A percentile compares a stretch with the other conserved stretches of the same genome.
Evolutionary conservation across 2,329 filamentous ascomycete species (phyloP).

Genomic region (Aureobasidium melanogenum): DNA sequence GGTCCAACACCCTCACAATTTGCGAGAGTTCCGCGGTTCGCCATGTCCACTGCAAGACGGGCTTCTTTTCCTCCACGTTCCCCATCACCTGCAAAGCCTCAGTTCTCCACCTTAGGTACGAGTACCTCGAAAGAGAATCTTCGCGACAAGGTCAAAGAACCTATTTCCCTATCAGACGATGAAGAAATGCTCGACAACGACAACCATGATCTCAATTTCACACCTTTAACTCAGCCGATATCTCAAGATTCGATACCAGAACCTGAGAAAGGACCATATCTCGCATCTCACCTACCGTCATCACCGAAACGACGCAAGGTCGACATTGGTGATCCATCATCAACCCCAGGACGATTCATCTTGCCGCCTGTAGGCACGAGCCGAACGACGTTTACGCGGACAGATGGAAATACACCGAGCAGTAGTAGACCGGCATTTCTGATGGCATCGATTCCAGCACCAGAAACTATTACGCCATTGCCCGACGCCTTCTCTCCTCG

Average conservation of each 20-base stretch:
- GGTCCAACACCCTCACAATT: conserved; percentile 5
- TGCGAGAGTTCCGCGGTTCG: conserved; percentile 1
- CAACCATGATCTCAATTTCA: conserved; percentile 13
- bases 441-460: conserved; percentile 25
- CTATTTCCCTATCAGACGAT: not conserved
- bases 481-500: conserved; percentile 48
- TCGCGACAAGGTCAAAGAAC: conserved; percentile 22
- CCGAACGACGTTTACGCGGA: not conserved
- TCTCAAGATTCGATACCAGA: not conserved
- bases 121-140: not conserved
- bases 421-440: conserved; percentile 33
- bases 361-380: not conserved
- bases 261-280: not conserved
- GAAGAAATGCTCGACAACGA: conserved; percentile 23
- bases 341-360: conserved; percentile 8
- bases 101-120: not conserved
- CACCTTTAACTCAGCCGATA: conserved; percentile 10
- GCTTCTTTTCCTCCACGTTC: conserved; percentile 3
- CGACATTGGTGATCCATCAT: conserved; percentile 10
- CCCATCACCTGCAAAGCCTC: not conserved
- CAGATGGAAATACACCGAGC: not conserved
- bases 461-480: conserved; percentile 28
- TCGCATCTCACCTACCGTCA: conserved; percentile 16
- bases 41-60: not conserved
- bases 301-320: conserved; percentile 24